Evolutionary conservation across 257 asterid species (phyloP).

Genomic region (Lycium ferocissimum): DNA sequence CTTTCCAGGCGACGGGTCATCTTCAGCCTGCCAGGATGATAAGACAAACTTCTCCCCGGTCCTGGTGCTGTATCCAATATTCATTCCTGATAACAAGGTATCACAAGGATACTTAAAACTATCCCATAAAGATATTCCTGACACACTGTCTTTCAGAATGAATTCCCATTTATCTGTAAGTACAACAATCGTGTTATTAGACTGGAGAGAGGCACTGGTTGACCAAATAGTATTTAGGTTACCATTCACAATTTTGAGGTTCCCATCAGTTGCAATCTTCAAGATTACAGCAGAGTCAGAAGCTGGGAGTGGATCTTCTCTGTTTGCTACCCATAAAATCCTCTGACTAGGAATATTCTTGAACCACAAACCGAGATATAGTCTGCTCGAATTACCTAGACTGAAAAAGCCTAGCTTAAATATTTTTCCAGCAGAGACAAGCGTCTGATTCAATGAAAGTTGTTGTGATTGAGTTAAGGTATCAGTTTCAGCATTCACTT

Average conservation of each 20-base stretch:
- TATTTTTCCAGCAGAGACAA: conserved; percentile 48
- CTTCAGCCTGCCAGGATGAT: conserved; percentile 31
- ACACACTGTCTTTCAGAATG: conserved; percentile 32
- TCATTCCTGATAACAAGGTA: conserved; percentile 29
- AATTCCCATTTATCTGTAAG: conserved; percentile 33
- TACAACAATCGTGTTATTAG: conserved; percentile 25
- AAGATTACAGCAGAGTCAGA: conserved; percentile 27
- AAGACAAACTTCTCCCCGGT: not conserved
- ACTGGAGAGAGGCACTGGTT: conserved; percentile 17
- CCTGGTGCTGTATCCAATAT: conserved; percentile 17
- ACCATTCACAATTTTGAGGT: conserved; percentile 33
- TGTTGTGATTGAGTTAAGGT: conserved; percentile 49
- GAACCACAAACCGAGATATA: conserved; percentile 77
- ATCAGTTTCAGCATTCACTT: conserved; percentile 36
- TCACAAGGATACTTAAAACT: conserved; percentile 31
- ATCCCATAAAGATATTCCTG: conserved; percentile 30
- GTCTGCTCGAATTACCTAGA: conserved; percentile 36
- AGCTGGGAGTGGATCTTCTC: conserved; percentile 23
- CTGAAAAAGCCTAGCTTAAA: conserved; percentile 73
- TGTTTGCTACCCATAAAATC: conserved; percentile 38
- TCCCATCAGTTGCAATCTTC: conserved; percentile 31
- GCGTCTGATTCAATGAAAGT: conserved; percentile 46
- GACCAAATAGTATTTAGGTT: conserved; percentile 33
- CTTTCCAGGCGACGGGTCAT: conserved; percentile 38
- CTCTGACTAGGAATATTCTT: conserved; percentile 32